Conservation (phyloP, 768 basidiomycete genomes). For the Kwoniella sp. region DNA sequence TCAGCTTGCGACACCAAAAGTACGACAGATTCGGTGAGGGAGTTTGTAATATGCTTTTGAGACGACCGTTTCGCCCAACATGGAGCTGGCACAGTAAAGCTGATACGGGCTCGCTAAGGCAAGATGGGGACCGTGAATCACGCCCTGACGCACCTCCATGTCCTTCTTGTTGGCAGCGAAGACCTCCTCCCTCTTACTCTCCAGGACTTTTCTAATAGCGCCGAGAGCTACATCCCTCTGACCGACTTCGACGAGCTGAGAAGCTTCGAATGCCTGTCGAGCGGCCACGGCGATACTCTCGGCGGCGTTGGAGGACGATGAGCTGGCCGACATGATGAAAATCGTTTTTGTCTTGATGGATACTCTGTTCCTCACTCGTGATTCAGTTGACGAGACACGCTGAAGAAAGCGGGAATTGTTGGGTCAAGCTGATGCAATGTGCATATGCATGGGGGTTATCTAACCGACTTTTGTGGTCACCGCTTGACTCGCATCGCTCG, state of each 20-base stretch:
- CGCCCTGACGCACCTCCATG: conserved; percentile 64
- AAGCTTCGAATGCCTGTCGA: conserved; percentile 79
- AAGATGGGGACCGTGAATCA: background rate
- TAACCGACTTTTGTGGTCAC: background rate
- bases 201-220: conserved; percentile 70
- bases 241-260: conserved; percentile 72
- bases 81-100: background rate
- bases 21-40: too few species aligned
- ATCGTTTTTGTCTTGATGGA: conserved; percentile 8
- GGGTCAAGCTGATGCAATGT: background rate
- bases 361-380: background rate
- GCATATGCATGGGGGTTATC: too few species aligned
- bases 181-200: conserved; percentile 67
- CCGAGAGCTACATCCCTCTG: conserved; percentile 74
- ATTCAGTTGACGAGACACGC: background rate
- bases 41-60: too few species aligned
- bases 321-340: conserved; percentile 4
- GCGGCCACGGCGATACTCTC: conserved; percentile 72
- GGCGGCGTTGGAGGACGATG: conserved; percentile 39
- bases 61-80: too few species aligned
- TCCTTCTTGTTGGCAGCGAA: conserved; percentile 80
- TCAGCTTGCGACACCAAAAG: background rate
- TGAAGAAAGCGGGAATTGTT: background rate
- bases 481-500: background rate
- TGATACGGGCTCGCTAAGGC: background rate